Conservation (phyloP, 345 rosid genomes). For the Firmiana major region DNA sequence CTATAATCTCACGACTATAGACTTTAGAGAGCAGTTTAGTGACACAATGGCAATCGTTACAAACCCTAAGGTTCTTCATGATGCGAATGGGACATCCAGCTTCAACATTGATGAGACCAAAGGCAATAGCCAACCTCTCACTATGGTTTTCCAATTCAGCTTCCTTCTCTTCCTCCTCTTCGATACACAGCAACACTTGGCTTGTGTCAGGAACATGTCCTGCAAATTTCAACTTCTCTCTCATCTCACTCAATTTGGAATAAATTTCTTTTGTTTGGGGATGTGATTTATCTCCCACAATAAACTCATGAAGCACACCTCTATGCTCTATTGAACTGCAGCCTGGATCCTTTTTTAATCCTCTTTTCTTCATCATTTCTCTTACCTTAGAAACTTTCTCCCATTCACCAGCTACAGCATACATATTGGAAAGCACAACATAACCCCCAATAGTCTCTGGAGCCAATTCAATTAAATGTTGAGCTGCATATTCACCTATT, state of each 20-base stretch:
- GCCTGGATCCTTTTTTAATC: conserved; percentile 44
- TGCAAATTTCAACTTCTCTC: conserved; percentile 35
- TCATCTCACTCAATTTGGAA: conserved; percentile 43
- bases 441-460: conserved; percentile 56
- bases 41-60: conserved; percentile 50
- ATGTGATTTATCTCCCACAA: conserved; percentile 46
- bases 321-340: conserved; percentile 44
- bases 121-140: conserved; percentile 59
- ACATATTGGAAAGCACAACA: conserved; percentile 58
- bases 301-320: conserved; percentile 40
- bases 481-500: conserved; percentile 58
- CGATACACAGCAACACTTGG: conserved; percentile 43
- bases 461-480: conserved; percentile 33
- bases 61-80: conserved; percentile 50
- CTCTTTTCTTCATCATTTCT: conserved; percentile 48
- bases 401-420: conserved; percentile 60
- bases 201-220: conserved; percentile 46
- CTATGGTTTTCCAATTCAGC: conserved; percentile 45
- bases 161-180: conserved; percentile 38
- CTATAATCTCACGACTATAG: conserved; percentile 42
- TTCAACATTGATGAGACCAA: conserved; percentile 36
- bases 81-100: conserved; percentile 36
- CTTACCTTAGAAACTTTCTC: conserved; percentile 45
- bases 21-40: conserved; percentile 44
- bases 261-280: conserved; percentile 31